These are phyloP conservation scores for Arxiozyma slooffiae DNA, from an alignment of 1,139 yeast genomes.

Conservation along the genomic window DNA sequence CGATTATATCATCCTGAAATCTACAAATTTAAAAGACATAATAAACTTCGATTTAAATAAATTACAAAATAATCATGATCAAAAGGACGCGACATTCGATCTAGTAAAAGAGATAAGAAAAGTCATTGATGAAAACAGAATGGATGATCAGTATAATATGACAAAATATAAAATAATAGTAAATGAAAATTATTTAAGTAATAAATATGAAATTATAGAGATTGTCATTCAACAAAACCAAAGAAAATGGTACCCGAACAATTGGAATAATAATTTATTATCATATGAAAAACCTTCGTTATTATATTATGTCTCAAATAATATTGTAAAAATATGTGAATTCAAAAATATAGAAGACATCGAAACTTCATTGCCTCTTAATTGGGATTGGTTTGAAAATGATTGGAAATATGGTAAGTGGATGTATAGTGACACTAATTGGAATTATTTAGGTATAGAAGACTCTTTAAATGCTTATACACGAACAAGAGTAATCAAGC, in stretches of 20 bases:
- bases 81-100: background rate
- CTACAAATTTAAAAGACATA: background rate
- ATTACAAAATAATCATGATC: background rate
- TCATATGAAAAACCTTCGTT: conserved; percentile 21
- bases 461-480: conserved; percentile 26
- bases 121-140: background rate
- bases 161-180: background rate
- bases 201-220: conserved; percentile 13
- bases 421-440: conserved; percentile 23
- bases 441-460: conserved; percentile 19
- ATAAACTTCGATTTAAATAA: background rate
- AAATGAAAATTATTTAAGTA: background rate
- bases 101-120: background rate
- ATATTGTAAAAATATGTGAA: background rate
- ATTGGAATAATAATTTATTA: conserved; percentile 21
- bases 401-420: conserved; percentile 23
- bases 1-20: background rate
- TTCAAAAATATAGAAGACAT: conserved; percentile 6
- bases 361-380: conserved; percentile 14
- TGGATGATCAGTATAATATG: background rate
- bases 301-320: conserved; percentile 8
- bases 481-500: conserved; percentile 22
- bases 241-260: conserved; percentile 23
- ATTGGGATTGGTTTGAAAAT: conserved; percentile 27
- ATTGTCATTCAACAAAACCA: conserved; percentile 22